Base-by-base conservation (phyloP, 192 early-diverging fungal species). In the Dissophora ornata region DNA sequence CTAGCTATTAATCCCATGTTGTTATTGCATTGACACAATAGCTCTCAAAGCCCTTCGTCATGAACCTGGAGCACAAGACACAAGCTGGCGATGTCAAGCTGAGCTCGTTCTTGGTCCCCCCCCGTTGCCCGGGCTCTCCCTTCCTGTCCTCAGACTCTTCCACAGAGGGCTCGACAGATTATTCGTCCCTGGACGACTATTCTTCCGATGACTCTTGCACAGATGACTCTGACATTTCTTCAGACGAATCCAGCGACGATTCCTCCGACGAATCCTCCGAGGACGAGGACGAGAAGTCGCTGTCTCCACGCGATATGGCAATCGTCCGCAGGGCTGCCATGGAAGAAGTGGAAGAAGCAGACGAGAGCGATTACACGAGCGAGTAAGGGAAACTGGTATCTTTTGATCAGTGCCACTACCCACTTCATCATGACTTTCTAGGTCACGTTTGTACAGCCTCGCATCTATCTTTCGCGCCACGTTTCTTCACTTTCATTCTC, bases 31-130 rank as follows among this genome's bases (percentile, higher is more conserved):
- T n/a, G n/a, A n/a, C n/a, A n/a, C 18, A 12, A 21, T 65, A 75
- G 71, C 44, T 46, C 18, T 75, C 71, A 4, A 58, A 66, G 56
- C 70, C 70, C 11, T 75, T 75, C 42, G 63, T 66, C 15, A 75
- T 75, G 71, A 75, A 75, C 25, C 42, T 75, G 62, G 71, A 75
- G 51, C 71, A 75, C 51, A 75, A 75, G 63, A 75, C 71, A 0
- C 48, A 41, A 0, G 63, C 71, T 13, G 71, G 71, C 24, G 62
- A 75, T 25, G 71, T 75, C 26, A 57, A 75, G 18, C 24, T 75
- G 42, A 66, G 48, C 57, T 45, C 71, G 9, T 66, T 75, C 16
- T 57, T 53, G 4, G 63, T 75, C 25, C 70, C 70, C 33, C 70
- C 70, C 24, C 71, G 57, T 22, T 75, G 71, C 63, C 55, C 56